Evolutionary conservation across 257 asterid species (phyloP).

Genomic region (Solanum rostratum): DNA sequence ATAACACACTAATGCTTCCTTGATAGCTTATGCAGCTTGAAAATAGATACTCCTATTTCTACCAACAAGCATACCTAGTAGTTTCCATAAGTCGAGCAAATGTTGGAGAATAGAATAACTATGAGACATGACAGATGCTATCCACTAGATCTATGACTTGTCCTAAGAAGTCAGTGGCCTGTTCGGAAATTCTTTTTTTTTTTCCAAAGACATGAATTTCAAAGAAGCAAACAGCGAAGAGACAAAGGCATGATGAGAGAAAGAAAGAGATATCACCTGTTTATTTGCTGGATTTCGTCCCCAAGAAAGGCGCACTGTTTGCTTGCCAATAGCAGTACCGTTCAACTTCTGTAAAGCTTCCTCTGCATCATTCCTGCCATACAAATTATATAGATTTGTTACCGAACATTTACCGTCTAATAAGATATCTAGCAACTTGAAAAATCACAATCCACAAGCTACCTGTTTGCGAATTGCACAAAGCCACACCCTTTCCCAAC

Average conservation of each 20-base stretch:
- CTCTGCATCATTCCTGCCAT: slow-evolving; percentile 36
- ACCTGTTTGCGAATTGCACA: slow-evolving; percentile 86
- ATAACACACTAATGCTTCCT: neutral
- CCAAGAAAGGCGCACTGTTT: slow-evolving; percentile 41
- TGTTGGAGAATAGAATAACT: neutral
- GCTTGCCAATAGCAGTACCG: slow-evolving; percentile 29
- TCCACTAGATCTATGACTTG: neutral
- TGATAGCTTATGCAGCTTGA: neutral
- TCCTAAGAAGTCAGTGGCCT: neutral
- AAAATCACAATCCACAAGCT: neutral
- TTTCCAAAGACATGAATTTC: neutral
- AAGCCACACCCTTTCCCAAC: slow-evolving; percentile 92
- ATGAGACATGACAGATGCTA: neutral
- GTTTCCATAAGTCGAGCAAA: neutral
- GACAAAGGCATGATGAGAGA: neutral
- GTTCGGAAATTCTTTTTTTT: neutral
- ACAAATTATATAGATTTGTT: neutral
- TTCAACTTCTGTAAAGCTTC: slow-evolving; percentile 39
- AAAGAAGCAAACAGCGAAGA: neutral
- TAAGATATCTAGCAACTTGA: neutral
- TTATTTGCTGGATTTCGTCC: slow-evolving; percentile 42
- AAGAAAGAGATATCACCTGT: slow-evolving; percentile 16
- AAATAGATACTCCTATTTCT: neutral
- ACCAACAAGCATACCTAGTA: neutral
- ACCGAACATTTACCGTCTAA: neutral